Evolutionary conservation across 2,329 filamentous ascomycete species (phyloP), one percentile per base, ranked within the genome.

Genomic region (Aplosporella prunicola): DNA sequence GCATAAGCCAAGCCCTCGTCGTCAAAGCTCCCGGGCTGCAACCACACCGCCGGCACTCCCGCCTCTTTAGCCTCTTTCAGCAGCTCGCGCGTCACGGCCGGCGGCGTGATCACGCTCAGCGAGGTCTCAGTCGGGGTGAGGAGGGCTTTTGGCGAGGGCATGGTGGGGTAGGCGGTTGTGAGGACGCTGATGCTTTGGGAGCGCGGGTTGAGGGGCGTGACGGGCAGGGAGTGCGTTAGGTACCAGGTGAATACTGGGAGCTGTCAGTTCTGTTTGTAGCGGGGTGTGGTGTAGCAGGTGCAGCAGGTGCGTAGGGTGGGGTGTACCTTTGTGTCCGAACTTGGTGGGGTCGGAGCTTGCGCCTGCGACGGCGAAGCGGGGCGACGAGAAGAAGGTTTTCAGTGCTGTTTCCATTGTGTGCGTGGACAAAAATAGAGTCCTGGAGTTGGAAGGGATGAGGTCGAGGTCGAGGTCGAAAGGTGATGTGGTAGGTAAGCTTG

Each of bases 11-110:
- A 55, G 15, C 86, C 81, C 41, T 77, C 75, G 35, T 82, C 75
- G 55, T 94, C 78, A 55, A 82, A 96, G 11, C 78, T 88, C 1
- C 89, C 91, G 0, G 91, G 91, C 63, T 96, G 91, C 47, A 96
- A 64, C 82, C 85, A 94, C 5, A 94, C 78, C 17, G 83, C 73
- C 13, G 75, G 71, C 29, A 93, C 65, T 3, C 87, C 80, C 9
- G 82, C 68, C 39, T 73, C 67, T 58, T 79, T 82, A 0, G 89
- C 91, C 58, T 93, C 82, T 44, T 78, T 68, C 26, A 96, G 66
- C 6, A 93, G 67, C 51, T 77, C 64, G 42, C 80, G 71, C 1
- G 91, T 94, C 20, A 84, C 77, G 2, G 70, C 61, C 0, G 91
- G 89, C 3, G 85, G 85, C 9, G 91, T 96, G 55, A 96, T 86